Conservation (phyloP, 2,329 filamentous ascomycete genomes). For the Fusarium multiceps region DNA sequence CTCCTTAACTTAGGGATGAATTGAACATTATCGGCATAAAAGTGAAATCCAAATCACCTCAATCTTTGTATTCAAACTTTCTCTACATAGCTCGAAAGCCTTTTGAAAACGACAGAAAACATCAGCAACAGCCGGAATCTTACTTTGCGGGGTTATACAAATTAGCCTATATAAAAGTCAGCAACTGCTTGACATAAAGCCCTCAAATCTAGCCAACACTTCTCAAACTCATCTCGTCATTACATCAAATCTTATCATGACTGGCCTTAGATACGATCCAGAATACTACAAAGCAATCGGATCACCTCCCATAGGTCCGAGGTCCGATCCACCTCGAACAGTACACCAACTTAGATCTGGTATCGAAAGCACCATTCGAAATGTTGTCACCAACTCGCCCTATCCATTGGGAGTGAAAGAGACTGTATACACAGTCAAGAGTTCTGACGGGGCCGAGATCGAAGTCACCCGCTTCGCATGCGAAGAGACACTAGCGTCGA, state of each 20-base stretch:
- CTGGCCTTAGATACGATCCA: neutral
- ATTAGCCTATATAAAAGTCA: neutral
- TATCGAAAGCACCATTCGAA: neutral
- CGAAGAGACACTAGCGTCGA: neutral
- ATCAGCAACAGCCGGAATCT: neutral
- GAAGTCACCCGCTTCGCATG: constrained; percentile 20
- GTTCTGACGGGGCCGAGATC: constrained; percentile 8
- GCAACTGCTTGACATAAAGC: neutral
- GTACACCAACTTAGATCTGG: neutral
- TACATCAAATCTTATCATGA: neutral
- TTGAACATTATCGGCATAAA: neutral
- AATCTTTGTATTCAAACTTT: neutral
- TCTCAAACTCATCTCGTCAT: fast-evolving
- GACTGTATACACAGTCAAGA: constrained; percentile 11
- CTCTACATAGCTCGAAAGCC: neutral
- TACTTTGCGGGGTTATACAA: neutral
- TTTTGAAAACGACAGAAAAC: neutral
- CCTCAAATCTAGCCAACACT: neutral
- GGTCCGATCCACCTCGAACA: neutral
- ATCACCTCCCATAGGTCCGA: neutral
- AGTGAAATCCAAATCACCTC: neutral
- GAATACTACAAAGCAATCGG: neutral
- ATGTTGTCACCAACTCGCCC: neutral
- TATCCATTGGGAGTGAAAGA: constrained; percentile 2
- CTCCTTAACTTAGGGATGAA: neutral